Conservation (phyloP, 1,284 basidiomycete genomes). For the Golubevia pallescens region DNA sequence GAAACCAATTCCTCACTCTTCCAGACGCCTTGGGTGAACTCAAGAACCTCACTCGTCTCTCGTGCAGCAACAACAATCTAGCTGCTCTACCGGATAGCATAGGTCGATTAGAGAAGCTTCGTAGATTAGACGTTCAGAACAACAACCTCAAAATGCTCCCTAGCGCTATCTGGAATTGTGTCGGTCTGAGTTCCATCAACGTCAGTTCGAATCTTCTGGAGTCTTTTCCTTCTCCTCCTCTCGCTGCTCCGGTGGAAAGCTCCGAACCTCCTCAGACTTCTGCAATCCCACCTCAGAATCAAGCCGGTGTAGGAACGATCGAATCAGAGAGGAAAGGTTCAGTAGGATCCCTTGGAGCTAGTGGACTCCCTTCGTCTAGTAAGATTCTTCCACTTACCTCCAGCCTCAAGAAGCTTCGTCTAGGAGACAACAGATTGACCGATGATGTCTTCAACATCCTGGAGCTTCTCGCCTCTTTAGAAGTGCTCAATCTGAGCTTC, state of each 20-base stretch:
- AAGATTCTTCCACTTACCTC: conserved; percentile 39
- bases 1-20: conserved; percentile 79
- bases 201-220: conserved; percentile 86
- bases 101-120: conserved; percentile 78
- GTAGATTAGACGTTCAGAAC: conserved; percentile 83
- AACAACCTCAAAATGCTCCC: conserved; percentile 86
- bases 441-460: conserved; percentile 83
- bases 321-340: conserved; percentile 24
- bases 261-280: too few relatives aligned
- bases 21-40: conserved; percentile 82
- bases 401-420: conserved; percentile 45
- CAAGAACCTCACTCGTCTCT: conserved; percentile 74
- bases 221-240: conserved; percentile 74
- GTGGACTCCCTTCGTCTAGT: neutral
- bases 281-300: neutral
- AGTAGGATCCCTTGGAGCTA: conserved; percentile 19
- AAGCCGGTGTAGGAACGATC: neutral
- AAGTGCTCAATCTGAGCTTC: conserved; percentile 89
- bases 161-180: conserved; percentile 81
- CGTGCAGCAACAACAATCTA: conserved; percentile 88
- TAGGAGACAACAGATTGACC: conserved; percentile 79
- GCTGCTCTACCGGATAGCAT: conserved; percentile 79
- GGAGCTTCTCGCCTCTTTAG: conserved; percentile 69
- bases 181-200: conserved; percentile 77
- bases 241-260: too few relatives aligned